Percentiles rank a stretch among this genome's conserved stretches.
phyloP scores from a whole-genome alignment of 768 basidiomycete genomes.

The Cystobasidium onofrii region DNA sequence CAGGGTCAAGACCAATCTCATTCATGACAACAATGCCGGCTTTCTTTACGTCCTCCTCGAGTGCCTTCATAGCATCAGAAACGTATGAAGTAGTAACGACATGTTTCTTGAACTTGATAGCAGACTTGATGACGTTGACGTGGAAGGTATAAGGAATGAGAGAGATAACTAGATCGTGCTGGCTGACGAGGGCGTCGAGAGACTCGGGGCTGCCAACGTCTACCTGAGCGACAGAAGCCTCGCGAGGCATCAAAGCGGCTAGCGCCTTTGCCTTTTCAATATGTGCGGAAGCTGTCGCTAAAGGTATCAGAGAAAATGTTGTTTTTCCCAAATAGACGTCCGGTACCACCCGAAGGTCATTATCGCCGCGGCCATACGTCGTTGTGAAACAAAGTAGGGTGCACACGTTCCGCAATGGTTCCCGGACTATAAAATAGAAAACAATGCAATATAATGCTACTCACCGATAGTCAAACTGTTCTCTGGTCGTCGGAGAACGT shows the following conservation, averaged over 20 bases:
- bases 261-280: constrained; percentile 66
- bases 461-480: constrained; percentile 78
- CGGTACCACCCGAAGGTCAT: neutral
- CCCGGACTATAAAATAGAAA: neutral
- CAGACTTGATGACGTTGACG: constrained; percentile 78
- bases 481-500: constrained; percentile 67
- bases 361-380: neutral
- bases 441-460: constrained; percentile 37
- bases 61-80: constrained; percentile 77
- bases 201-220: constrained; percentile 63
- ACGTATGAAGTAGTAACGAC: constrained; percentile 96
- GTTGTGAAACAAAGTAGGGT: neutral
- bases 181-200: constrained; percentile 71
- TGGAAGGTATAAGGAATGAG: constrained; percentile 94
- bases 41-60: constrained; percentile 68
- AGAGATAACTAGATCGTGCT: constrained; percentile 86
- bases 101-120: constrained; percentile 77
- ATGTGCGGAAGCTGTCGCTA: constrained; percentile 68
- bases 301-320: constrained; percentile 1
- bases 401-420: constrained; percentile 5
- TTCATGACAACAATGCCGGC: constrained; percentile 93
- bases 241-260: constrained; percentile 58
- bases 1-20: constrained; percentile 94
- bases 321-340: neutral
- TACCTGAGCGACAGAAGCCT: constrained; percentile 62